These are phyloP conservation scores for Arthrobotrys musiformis DNA, from an alignment of 2,329 filamentous ascomycete species.

Conservation along the genomic window DNA sequence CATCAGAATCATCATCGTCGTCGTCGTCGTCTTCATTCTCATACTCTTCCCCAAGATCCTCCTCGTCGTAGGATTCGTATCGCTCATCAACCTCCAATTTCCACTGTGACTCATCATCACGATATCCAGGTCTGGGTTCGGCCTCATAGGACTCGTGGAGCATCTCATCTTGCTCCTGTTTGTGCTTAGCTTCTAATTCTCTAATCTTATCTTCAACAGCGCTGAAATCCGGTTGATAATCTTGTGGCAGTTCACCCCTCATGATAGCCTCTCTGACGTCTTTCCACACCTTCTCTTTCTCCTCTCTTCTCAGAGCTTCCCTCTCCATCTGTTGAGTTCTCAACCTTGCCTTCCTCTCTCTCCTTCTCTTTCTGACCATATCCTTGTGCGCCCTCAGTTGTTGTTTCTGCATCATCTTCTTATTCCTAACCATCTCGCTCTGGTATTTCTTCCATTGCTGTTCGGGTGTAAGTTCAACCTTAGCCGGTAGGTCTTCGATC, in stretches of 20 bases:
- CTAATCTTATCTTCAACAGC: not conserved
- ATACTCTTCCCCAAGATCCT: conserved; percentile 62
- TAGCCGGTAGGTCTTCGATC: conserved; percentile 42
- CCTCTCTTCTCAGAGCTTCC: conserved; percentile 13
- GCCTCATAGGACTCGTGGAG: too few relatives aligned
- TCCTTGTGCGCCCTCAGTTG: conserved; percentile 29
- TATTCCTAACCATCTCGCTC: conserved; percentile 44
- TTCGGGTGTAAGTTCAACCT: conserved; percentile 37
- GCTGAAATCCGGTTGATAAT: not conserved
- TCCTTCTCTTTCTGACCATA: conserved; percentile 20
- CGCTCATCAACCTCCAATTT: not conserved
- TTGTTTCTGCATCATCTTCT: conserved; percentile 41
- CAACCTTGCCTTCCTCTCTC: conserved; percentile 40
- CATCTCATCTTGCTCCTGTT: not conserved
- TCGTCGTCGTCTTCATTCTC: conserved; percentile 75
- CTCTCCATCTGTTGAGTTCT: conserved; percentile 43
- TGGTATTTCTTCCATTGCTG: conserved; percentile 54
- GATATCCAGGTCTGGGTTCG: too few relatives aligned
- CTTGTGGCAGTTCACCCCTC: not conserved
- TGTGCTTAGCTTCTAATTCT: not conserved
- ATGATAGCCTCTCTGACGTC: conserved; percentile 26
- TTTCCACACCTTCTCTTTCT: conserved; percentile 30
- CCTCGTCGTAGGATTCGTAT: conserved; percentile 52
- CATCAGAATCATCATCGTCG: conserved; percentile 69
- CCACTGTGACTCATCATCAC: not conserved